These are phyloP conservation scores for Rusavskia elegans DNA, from an alignment of 495 filamentous ascomycete genomes.

Conservation along the genomic window DNA sequence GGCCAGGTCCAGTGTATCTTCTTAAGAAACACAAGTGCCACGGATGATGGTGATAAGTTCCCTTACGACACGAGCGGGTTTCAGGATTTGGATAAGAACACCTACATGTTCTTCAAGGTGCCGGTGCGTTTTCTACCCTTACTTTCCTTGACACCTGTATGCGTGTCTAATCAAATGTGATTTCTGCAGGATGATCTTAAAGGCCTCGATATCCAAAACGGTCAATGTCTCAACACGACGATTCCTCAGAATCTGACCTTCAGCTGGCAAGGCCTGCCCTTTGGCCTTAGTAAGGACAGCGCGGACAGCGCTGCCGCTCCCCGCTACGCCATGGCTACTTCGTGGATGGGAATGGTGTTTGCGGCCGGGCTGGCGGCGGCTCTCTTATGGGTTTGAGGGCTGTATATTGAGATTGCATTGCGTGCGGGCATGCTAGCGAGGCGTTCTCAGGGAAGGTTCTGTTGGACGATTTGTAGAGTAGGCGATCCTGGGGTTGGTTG, in stretches of 20 bases:
- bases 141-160: not conserved
- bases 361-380: not conserved
- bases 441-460: not conserved
- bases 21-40: slow-evolving; percentile 55
- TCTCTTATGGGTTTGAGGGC: not conserved
- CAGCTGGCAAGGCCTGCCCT: slow-evolving; percentile 44
- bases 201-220: slow-evolving; percentile 49
- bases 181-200: slow-evolving; percentile 46
- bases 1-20: slow-evolving; percentile 65
- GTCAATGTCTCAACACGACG: slow-evolving; percentile 48
- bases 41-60: slow-evolving; percentile 43
- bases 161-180: no score
- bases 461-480: no score
- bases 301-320: not conserved
- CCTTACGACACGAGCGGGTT: slow-evolving; percentile 66
- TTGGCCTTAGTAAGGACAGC: slow-evolving; percentile 10
- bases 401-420: not conserved
- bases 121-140: slow-evolving; percentile 17
- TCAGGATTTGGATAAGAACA: slow-evolving; percentile 38
- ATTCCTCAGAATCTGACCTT: slow-evolving; percentile 56
- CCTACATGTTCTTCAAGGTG: slow-evolving; percentile 65
- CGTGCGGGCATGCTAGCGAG: not conserved
- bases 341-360: not conserved
- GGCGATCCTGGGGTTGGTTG: no score
- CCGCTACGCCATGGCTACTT: not conserved